Conservation (phyloP, 306 rosid genomes). For the Purshia tridentata region DNA sequence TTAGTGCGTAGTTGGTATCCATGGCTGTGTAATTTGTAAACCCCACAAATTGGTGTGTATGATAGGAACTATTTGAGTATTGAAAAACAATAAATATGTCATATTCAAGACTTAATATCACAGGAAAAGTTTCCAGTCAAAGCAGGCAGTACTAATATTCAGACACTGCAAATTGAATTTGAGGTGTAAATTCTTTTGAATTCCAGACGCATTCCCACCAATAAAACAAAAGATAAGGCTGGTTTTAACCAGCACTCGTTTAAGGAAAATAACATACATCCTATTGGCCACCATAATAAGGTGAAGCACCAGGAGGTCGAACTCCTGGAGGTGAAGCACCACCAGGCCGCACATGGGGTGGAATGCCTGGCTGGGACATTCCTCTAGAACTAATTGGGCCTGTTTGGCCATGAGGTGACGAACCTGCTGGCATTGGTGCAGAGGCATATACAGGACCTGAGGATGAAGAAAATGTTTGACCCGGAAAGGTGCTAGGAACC, state of each 20-base stretch:
- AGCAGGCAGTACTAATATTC: slow-evolving; percentile 11
- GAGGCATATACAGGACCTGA: slow-evolving; percentile 45
- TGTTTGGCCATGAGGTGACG: slow-evolving; percentile 46
- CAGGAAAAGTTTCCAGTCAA: not conserved
- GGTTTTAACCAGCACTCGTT: slow-evolving; percentile 21
- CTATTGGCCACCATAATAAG: slow-evolving; percentile 44
- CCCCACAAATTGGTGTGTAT: not conserved
- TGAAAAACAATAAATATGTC: slow-evolving; percentile 5
- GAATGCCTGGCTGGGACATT: slow-evolving; percentile 35
- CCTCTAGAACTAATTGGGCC: slow-evolving; percentile 42
- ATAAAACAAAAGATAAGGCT: not conserved
- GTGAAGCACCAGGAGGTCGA: slow-evolving; percentile 40
- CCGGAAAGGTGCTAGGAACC: slow-evolving; percentile 49
- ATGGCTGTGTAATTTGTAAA: no score
- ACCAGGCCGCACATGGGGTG: slow-evolving; percentile 33
- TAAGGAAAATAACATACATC: slow-evolving; percentile 16
- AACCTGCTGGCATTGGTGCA: slow-evolving; percentile 44
- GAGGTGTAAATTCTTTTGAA: not conserved
- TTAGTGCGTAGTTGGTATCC: no score
- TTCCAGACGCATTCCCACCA: not conserved
- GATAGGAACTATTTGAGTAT: not conserved
- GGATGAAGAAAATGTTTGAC: slow-evolving; percentile 48
- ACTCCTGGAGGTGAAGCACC: slow-evolving; percentile 46
- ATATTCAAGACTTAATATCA: slow-evolving; percentile 16
- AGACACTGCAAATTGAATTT: slow-evolving; percentile 15